Base-by-base conservation (phyloP, 2,329 filamentous ascomycete species). In the Diatrype stigma region DNA sequence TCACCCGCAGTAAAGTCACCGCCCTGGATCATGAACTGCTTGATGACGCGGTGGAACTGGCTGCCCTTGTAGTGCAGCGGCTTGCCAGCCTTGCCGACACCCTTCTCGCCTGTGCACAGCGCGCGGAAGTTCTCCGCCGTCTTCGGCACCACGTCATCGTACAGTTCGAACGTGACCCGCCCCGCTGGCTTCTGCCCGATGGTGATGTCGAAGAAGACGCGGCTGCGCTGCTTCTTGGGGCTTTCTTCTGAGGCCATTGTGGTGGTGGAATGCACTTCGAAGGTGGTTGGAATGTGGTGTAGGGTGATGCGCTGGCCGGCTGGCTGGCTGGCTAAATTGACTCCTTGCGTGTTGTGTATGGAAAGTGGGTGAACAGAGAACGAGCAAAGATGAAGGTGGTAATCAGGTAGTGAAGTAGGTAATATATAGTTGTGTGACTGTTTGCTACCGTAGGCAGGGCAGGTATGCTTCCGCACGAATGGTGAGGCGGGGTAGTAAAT, bases 21-120 rank as follows among this genome's bases (percentile, higher is more conserved):
- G 67, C 94, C 92, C 76, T 96, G 89, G 66, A 96, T 94, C 93
- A 99, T 97, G 74, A 99, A 99, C 64, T 89, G 83, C 79, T 96
- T 96, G 77, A 99, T 99, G 58, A 99, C 89, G 47, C 93, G 89
- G 78, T 99, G 93, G 79, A 99, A 97, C 62, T 76, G 78, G 54
- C 89, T 95, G 61, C 90, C 88, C 79, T 96, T 96, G 83, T 90
- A 99, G 77, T 90, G 88, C 48, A 99, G 81, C 44, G 87, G 87
- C 74, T 92, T 92, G 68, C 91, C 92, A 28, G 82, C 73, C 68
- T 89, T 89, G 60, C 90, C 89, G 22, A 80, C 62, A 54, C 93
- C 93, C 75, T 96, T 96, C 78, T 97, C 93, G 60, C 93, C 93
- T 0, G 93, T 96, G 77, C 91, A 96, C 55, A 96, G 84, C 49